Conservation (phyloP, 306 rosid genomes). For the Trichosanthes truncata region DNA sequence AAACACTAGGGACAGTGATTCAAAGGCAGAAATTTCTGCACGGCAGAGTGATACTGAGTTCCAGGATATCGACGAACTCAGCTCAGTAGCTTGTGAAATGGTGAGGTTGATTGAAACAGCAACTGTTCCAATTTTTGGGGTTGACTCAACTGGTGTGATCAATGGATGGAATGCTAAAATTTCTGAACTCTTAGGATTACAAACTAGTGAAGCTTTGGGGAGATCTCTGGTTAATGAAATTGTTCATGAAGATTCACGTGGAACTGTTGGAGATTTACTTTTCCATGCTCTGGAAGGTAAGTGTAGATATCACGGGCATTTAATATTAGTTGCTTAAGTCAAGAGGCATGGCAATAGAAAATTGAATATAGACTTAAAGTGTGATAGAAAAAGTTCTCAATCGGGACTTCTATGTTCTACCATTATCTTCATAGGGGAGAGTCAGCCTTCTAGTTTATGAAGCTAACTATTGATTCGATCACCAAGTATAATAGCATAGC, state of each 20-base stretch:
- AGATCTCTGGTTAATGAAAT: slow-evolving; percentile 57
- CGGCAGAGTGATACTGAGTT: slow-evolving; percentile 21
- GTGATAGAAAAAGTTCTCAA: not conserved
- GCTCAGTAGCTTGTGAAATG: slow-evolving; percentile 75
- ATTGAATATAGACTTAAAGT: not conserved
- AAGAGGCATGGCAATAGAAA: not conserved
- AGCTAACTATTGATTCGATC: not conserved
- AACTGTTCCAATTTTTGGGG: slow-evolving; percentile 70
- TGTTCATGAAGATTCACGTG: slow-evolving; percentile 44
- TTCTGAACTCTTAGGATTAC: slow-evolving; percentile 55
- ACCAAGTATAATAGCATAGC: not conserved
- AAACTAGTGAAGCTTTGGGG: slow-evolving; percentile 45
- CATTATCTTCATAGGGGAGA: not conserved
- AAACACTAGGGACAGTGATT: slow-evolving; percentile 23
- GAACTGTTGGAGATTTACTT: slow-evolving; percentile 26
- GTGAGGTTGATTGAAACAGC: slow-evolving; percentile 84
- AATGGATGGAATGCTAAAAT: slow-evolving; percentile 81
- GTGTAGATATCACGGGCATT: not conserved
- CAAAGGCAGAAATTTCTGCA: slow-evolving; percentile 16
- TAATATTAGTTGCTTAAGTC: not conserved
- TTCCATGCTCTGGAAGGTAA: slow-evolving; percentile 59
- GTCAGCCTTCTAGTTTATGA: not conserved
- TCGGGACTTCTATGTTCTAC: not conserved
- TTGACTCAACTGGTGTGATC: slow-evolving; percentile 49
- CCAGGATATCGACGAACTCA: slow-evolving; percentile 37